Conservation (phyloP, 352 stramenopile species). For the Plasmopara halstedii region DNA sequence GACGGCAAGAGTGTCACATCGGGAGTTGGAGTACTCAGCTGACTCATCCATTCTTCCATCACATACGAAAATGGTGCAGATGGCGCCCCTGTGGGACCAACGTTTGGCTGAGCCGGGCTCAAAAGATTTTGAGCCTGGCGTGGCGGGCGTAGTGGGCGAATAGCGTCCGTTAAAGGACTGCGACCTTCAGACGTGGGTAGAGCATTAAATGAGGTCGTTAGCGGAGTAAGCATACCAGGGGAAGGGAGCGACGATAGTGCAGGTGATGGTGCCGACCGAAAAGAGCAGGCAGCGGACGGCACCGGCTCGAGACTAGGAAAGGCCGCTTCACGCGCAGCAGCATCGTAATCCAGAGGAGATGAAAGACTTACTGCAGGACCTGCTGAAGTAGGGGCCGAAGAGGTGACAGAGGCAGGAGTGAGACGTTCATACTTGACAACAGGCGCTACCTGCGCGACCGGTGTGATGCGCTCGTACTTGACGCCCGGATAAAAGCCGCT, state of each 20-base stretch:
- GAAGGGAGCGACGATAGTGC: conserved; percentile 38
- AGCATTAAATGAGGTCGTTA: conserved; percentile 14
- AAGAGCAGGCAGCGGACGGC: conserved; percentile 21
- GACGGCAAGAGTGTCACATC: conserved; percentile 75
- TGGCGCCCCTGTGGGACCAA: conserved; percentile 10
- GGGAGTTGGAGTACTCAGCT: conserved; percentile 65
- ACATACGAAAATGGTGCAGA: conserved; percentile 57
- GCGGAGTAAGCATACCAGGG: conserved; percentile 46
- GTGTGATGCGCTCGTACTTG: conserved; percentile 44
- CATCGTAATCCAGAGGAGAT: conserved; percentile 38
- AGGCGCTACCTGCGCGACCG: conserved; percentile 10
- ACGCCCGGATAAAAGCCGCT: conserved; percentile 30
- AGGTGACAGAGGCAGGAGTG: conserved; percentile 22
- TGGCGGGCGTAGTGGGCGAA: conserved; percentile 19
- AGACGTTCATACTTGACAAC: conserved; percentile 48
- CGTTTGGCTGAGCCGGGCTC: conserved; percentile 14
- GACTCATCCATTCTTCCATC: conserved; percentile 80
- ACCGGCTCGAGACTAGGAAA: conserved; percentile 31
- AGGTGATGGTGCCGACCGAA: conserved; percentile 24
- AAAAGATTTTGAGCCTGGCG: conserved; percentile 9
- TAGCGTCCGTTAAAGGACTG: conserved; percentile 27
- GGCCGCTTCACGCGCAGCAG: conserved; percentile 23
- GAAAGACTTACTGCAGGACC: conserved; percentile 4
- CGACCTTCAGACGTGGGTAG: conserved; percentile 18
- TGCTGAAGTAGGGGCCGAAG: background rate